Conservation (phyloP, 192 early-diverging fungal species). For the Allomyces arbusculus region DNA sequence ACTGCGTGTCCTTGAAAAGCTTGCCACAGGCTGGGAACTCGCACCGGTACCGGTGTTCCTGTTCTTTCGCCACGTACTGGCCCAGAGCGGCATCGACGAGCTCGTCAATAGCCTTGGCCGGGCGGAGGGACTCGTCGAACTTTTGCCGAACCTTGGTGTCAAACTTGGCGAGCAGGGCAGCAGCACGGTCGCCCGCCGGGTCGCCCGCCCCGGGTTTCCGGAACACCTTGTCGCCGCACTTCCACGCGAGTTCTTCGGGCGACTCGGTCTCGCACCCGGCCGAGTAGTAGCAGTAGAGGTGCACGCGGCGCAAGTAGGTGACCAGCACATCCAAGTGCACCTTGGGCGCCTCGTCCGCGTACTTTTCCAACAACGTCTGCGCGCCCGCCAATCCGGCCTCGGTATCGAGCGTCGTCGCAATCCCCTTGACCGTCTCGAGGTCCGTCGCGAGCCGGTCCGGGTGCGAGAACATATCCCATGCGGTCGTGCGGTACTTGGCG, state of each 20-base stretch:
- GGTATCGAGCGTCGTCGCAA: background rate
- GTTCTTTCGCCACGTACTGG: constrained; percentile 40
- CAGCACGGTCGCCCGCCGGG: constrained; percentile 6
- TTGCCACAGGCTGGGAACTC: constrained; percentile 53
- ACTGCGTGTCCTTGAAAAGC: constrained; percentile 82
- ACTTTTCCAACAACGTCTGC: background rate
- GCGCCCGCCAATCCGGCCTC: background rate
- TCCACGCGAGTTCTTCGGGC: constrained; percentile 47
- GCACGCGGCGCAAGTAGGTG: constrained; percentile 69
- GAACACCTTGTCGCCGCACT: constrained; percentile 21
- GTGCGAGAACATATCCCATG: background rate
- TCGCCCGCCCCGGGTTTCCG: background rate
- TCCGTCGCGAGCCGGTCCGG: background rate
- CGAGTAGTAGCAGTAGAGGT: constrained; percentile 92
- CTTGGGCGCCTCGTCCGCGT: background rate
- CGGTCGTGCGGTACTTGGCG: background rate
- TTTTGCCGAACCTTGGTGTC: constrained; percentile 9
- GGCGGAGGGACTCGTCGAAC: constrained; percentile 13
- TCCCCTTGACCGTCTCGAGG: background rate
- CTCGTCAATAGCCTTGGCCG: constrained; percentile 20
- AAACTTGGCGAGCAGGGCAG: constrained; percentile 10
- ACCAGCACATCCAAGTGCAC: constrained; percentile 56
- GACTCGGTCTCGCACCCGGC: constrained; percentile 53
- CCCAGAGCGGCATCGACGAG: constrained; percentile 26
- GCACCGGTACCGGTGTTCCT: constrained; percentile 75